Evolutionary conservation across 2,329 filamentous ascomycete genomes (phyloP), one percentile per base, ranked within the genome.

Genomic region (Chalaropsis ovoidea): DNA sequence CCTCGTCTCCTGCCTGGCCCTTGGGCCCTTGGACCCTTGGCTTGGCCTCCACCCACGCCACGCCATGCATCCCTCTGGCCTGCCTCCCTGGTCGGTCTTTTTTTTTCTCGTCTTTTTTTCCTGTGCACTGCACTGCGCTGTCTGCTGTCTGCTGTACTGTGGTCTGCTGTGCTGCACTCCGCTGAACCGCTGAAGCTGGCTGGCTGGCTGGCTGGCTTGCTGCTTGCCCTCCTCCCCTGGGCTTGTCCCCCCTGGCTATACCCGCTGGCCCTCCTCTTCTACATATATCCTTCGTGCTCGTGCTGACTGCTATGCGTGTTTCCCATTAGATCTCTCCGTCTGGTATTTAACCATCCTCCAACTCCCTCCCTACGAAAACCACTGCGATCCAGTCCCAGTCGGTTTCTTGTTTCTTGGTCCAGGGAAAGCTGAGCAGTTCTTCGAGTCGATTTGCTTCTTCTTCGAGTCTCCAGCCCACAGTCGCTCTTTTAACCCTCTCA

Each of bases 361-460:
- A 68, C 65, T 66, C 68, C 68, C 67, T 68, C 67, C 65, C 64
- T 67, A 56, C 64, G 65, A 67, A 52, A 67, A 60, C 42, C 49
- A 52, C 65, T 60, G 64, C 62, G 45, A 64, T 65, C 62, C 62
- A 67, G 65, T 65, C 64, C 62, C 62, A 67, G 65, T 65, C 64
- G 65, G 52, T 65, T 43, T 54, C 54, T 58, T 58, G 54, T 56
- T 64, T 62, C 56, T 64, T 65, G 43, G 62, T 67, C 47, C 64
- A 67, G 65, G 65, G 65, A 67, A 58, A 67, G 65, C 64, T 68
- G 63, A 65, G 54, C 17, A 58, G 63, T 66, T 61, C 65, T 62
- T 68, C 54, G 67, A 68, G 67, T 66, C 64, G 67, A 68, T 64
- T 66, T 56, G 41, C 64, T 66, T 66, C 63, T 66, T 66, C 64